Percentiles rank a stretch among this genome's conserved stretches.
These are phyloP conservation scores for Penicillium sp. DNA, from an alignment of 2,329 filamentous ascomycete genomes.

Conservation along the genomic window DNA sequence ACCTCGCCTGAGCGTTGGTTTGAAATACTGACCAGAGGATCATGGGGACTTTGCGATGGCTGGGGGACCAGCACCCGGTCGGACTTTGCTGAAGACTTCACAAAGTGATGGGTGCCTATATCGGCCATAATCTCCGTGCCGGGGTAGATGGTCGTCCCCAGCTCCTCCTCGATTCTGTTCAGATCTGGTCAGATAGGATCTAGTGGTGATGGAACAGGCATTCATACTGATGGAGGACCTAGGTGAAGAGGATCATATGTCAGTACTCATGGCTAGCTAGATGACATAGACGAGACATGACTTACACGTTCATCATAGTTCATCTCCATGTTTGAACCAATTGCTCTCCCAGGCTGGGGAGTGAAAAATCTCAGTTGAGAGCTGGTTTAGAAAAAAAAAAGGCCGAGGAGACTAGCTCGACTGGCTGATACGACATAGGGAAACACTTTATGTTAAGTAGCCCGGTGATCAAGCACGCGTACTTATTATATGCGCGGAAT, in stretches of 20 bases:
- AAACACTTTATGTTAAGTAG: slow-evolving; percentile 1
- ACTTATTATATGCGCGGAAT: slow-evolving; percentile 9
- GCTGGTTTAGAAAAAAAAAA: neutral
- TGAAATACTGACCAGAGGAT: slow-evolving; percentile 45
- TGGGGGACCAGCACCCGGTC: slow-evolving; percentile 55
- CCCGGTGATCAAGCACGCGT: neutral
- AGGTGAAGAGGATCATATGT: neutral
- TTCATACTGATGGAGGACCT: slow-evolving; percentile 33
- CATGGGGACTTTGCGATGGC: slow-evolving; percentile 52
- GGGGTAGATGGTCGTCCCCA: slow-evolving; percentile 58
- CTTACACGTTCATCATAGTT: slow-evolving; percentile 50
- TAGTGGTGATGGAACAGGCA: neutral
- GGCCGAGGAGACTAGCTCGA: neutral
- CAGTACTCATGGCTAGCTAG: neutral
- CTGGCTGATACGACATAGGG: neutral
- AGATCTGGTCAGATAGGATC: slow-evolving; percentile 42
- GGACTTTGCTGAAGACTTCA: slow-evolving; percentile 54
- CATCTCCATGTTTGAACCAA: slow-evolving; percentile 49
- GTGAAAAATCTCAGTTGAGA: neutral
- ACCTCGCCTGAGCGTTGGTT: neutral
- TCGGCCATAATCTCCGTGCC: slow-evolving; percentile 65
- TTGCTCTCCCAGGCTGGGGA: neutral
- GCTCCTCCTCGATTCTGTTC: slow-evolving; percentile 54
- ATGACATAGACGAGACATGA: neutral
- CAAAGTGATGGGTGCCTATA: slow-evolving; percentile 66